Percentiles rank a stretch among this genome's conserved stretches.
Evolutionary conservation across 2,329 filamentous ascomycete species (phyloP).

Genomic region (Colletotrichum salicis): DNA sequence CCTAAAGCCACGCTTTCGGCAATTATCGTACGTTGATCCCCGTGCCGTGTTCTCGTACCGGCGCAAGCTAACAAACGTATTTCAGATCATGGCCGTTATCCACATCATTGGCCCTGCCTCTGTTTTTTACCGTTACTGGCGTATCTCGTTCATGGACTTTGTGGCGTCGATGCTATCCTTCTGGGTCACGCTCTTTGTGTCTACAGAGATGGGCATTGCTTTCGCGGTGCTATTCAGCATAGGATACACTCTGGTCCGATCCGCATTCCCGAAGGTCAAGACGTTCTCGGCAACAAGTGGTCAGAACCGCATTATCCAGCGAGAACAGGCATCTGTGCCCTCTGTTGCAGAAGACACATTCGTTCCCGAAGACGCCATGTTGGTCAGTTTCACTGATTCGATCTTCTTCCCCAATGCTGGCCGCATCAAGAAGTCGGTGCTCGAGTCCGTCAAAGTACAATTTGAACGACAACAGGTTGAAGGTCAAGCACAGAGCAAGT

Average conservation of each 20-base stretch:
- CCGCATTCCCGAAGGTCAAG: conserved; percentile 63
- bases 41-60: neutral
- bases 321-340: conserved; percentile 39
- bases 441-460: conserved; percentile 59
- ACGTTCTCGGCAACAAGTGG: conserved; percentile 42
- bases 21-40: conserved; percentile 62
- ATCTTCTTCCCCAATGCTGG: conserved; percentile 72
- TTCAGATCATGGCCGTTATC: conserved; percentile 70
- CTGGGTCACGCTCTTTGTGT: conserved; percentile 71
- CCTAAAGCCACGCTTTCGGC: conserved; percentile 72
- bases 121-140: conserved; percentile 73
- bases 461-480: conserved; percentile 53
- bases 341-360: conserved; percentile 38
- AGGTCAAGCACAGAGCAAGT: conserved; percentile 49
- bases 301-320: conserved; percentile 43
- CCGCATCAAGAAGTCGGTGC: conserved; percentile 57
- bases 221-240: conserved; percentile 71
- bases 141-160: conserved; percentile 72
- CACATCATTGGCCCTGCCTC: conserved; percentile 68
- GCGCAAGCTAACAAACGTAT: neutral
- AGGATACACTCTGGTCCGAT: conserved; percentile 67
- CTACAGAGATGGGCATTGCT: conserved; percentile 69
- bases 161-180: conserved; percentile 71
- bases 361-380: conserved; percentile 60
- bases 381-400: conserved; percentile 67